A percentile compares a stretch with the other conserved stretches of the same genome.
These are phyloP conservation scores for Fusarium sp. DNA, from an alignment of 2,329 filamentous ascomycete species.

Conservation along the genomic window DNA sequence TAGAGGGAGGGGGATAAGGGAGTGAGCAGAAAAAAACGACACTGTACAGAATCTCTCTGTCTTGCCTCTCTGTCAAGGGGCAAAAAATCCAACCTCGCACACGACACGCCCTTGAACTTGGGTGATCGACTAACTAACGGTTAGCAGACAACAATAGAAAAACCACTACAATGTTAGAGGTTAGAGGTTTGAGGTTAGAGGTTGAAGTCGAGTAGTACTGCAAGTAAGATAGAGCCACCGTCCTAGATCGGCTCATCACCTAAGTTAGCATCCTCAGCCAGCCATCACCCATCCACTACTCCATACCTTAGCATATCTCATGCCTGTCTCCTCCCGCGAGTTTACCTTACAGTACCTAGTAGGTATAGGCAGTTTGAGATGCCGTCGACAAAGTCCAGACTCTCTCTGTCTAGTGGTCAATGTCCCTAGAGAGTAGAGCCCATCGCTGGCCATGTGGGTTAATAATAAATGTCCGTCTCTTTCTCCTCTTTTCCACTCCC, in stretches of 20 bases:
- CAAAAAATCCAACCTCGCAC: not conserved
- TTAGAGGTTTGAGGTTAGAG: not conserved
- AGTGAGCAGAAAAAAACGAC: not conserved
- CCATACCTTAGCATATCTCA: not conserved
- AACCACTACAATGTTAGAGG: not conserved
- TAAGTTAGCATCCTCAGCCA: conserved; percentile 12
- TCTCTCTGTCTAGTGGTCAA: conserved; percentile 1
- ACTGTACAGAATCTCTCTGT: not conserved
- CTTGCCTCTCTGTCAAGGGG: not conserved
- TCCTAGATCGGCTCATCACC: not conserved
- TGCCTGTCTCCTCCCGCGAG: not conserved
- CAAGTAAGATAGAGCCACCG: not conserved
- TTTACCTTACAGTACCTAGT: not conserved
- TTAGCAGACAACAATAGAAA: not conserved
- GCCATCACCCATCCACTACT: conserved; percentile 11
- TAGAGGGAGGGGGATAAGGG: conserved; percentile 1
- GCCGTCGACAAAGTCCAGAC: not conserved
- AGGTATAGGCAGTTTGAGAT: conserved; percentile 1
- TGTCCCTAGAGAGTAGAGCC: not conserved
- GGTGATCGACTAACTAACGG: conserved; percentile 4
- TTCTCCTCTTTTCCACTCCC: not conserved
- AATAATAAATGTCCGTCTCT: not conserved
- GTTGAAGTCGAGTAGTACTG: not conserved
- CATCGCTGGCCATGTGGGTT: conserved; percentile 2
- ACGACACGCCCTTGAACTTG: not conserved